These are phyloP conservation scores for Sonneratia caseolaris DNA, from an alignment of 345 rosid species.

Conservation along the genomic window DNA sequence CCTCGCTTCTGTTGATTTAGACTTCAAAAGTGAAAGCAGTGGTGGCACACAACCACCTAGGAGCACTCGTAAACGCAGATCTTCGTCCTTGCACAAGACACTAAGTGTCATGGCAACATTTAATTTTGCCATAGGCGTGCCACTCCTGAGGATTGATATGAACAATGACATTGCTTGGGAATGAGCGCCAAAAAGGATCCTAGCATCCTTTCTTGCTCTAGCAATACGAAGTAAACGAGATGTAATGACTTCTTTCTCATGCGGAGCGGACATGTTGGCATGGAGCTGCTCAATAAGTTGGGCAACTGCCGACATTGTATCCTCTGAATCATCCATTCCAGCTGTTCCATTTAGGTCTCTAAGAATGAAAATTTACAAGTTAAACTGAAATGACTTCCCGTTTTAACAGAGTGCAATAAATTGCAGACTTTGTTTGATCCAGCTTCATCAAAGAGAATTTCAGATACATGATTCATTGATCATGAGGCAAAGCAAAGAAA, in stretches of 20 bases:
- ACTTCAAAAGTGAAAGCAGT: conserved; percentile 64
- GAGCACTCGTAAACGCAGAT: conserved; percentile 62
- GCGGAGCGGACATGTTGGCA: conserved; percentile 45
- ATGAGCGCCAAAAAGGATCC: conserved; percentile 58
- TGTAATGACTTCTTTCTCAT: conserved; percentile 69
- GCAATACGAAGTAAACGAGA: conserved; percentile 62
- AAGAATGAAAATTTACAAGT: conserved; percentile 1
- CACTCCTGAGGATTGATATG: conserved; percentile 66
- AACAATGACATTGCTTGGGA: conserved; percentile 82
- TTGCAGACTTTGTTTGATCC: background rate
- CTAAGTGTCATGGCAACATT: conserved; percentile 62
- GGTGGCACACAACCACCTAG: conserved; percentile 94
- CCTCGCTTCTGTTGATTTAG: conserved; percentile 58
- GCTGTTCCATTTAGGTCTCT: conserved; percentile 41
- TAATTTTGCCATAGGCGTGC: conserved; percentile 56
- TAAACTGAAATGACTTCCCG: background rate
- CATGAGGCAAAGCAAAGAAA: background rate
- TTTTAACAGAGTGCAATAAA: background rate
- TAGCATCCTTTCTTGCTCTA: conserved; percentile 60
- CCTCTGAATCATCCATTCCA: conserved; percentile 45
- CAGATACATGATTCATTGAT: background rate
- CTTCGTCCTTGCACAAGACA: conserved; percentile 65
- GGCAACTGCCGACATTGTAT: conserved; percentile 54
- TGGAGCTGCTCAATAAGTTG: conserved; percentile 70
- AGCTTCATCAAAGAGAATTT: background rate